Conservation (phyloP, 1,284 basidiomycete genomes). For the Rhodofomes roseus region DNA sequence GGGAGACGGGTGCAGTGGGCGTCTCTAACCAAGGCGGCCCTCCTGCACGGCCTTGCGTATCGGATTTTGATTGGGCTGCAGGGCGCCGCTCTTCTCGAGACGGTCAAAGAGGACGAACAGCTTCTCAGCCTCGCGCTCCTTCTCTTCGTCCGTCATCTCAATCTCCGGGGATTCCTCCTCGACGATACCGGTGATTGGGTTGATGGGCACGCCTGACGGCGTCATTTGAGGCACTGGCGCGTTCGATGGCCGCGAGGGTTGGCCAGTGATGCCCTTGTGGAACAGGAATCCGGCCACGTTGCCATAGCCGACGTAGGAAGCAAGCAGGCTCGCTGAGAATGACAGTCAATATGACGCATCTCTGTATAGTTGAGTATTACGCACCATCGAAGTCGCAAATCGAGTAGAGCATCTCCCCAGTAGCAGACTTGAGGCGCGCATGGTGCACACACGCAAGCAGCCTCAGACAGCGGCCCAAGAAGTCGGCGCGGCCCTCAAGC, state of each 20-base stretch:
- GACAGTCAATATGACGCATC: constrained; percentile 1
- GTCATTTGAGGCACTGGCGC: constrained; percentile 34
- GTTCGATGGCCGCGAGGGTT: constrained; percentile 36
- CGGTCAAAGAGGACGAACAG: constrained; percentile 88
- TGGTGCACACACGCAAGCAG: constrained; percentile 74
- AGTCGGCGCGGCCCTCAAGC: constrained; percentile 67
- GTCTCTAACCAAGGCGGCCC: constrained; percentile 36
- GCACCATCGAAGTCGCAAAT: constrained; percentile 78
- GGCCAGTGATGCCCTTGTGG: constrained; percentile 78
- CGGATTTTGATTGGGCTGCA: constrained; percentile 65
- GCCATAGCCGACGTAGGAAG: constrained; percentile 82
- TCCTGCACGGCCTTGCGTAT: constrained; percentile 68
- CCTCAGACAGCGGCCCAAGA: constrained; percentile 79
- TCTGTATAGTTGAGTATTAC: constrained; percentile 18
- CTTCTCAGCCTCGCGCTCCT: constrained; percentile 86
- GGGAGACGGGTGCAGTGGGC: not conserved
- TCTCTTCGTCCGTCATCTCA: constrained; percentile 90
- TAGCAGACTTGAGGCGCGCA: constrained; percentile 62
- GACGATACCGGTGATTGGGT: constrained; percentile 77
- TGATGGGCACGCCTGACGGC: constrained; percentile 50
- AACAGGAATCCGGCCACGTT: constrained; percentile 91
- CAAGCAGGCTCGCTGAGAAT: constrained; percentile 57
- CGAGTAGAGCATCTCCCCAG: constrained; percentile 84
- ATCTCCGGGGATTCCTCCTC: constrained; percentile 35
- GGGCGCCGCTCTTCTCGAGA: constrained; percentile 69